Percentiles rank a stretch among this genome's conserved stretches.
Conservation (phyloP, 169 alveolate genomes). For the Cystoisospora suis region DNA sequence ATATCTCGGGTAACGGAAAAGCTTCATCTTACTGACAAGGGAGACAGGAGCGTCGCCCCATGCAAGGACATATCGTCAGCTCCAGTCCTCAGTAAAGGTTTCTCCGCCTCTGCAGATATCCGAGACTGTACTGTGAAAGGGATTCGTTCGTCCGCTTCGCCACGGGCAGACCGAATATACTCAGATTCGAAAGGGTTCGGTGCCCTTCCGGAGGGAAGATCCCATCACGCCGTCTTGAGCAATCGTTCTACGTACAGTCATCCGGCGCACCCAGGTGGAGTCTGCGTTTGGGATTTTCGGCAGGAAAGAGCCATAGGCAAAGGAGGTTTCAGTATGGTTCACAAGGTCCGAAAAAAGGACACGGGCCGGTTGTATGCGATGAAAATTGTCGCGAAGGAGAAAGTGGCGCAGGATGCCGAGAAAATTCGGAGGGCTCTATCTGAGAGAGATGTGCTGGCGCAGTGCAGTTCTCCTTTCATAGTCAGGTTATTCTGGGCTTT, state of each 20-base stretch:
- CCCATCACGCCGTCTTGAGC: too few relatives aligned
- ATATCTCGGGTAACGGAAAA: too few relatives aligned
- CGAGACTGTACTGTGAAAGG: too few relatives aligned
- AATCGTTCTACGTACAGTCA: not conserved
- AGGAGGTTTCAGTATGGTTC: constrained; percentile 49
- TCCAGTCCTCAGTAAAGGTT: too few relatives aligned
- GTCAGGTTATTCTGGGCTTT: constrained; percentile 37
- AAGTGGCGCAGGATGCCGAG: not conserved
- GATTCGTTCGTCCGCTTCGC: too few relatives aligned
- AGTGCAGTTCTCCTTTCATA: constrained; percentile 38
- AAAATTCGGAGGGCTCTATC: constrained; percentile 23
- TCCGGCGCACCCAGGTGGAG: not conserved
- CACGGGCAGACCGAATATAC: too few relatives aligned
- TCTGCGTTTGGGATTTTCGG: not conserved
- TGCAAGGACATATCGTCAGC: too few relatives aligned
- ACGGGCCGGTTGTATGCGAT: constrained; percentile 20
- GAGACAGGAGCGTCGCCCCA: too few relatives aligned
- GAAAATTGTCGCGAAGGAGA: constrained; percentile 27
- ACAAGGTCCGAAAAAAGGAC: constrained; percentile 12
- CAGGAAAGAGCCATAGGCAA: constrained; percentile 13
- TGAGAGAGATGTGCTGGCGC: constrained; percentile 25
- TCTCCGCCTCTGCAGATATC: too few relatives aligned
- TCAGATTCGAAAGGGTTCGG: too few relatives aligned
- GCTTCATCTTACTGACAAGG: too few relatives aligned
- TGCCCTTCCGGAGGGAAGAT: too few relatives aligned